Evolutionary conservation across 345 rosid genomes (phyloP), one percentile per base, ranked within the genome.

Genomic region (Eucalyptus marginata): DNA sequence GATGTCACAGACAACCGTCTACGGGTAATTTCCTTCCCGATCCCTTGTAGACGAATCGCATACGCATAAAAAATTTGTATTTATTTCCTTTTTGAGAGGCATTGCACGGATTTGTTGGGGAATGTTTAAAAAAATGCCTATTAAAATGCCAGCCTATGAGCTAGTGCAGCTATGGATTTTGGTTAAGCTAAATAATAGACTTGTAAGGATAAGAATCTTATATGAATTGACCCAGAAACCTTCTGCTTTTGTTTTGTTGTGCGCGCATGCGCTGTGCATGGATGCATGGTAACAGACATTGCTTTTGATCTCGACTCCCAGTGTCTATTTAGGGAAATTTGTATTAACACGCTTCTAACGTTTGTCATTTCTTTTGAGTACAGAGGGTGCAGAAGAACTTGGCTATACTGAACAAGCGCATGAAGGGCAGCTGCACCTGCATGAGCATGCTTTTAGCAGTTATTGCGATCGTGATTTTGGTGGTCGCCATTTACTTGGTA

Each of bases 371-470:
- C 29, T 44, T 54, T 71, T 52, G 46, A 54, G 87, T 80, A 90
- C 93, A 93, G 94, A 85, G 93, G 31, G 93, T 92, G 68, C 93
- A 92, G 90, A 93, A 89, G 91, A 90, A 92, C 86, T 79, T 93
- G 91, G 92, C 92, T 3, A 31, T 91, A 24, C 58, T 93, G 92
- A 93, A 93, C 86, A 92, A 92, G 90, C 91, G 93, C 56, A 89
- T 93, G 66, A 92, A 91, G 87, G 91, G 93, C 31, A 92, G 92
- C 43, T 93, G 93, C 89, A 64, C 91, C 86, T 92, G 93, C 91
- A 83, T 91, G 90, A 81, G 90, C 90, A 89, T 93, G 93, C 91
- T 91, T 16, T 66, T 93, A 59, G 87, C 94, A 6, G 92, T 90
- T 81, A 49, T 88, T 25, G 93, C 91, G 29, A 92, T 93, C 51